phyloP scores from a whole-genome alignment of 805 yeast species.

The Brettanomyces sp. region DNA sequence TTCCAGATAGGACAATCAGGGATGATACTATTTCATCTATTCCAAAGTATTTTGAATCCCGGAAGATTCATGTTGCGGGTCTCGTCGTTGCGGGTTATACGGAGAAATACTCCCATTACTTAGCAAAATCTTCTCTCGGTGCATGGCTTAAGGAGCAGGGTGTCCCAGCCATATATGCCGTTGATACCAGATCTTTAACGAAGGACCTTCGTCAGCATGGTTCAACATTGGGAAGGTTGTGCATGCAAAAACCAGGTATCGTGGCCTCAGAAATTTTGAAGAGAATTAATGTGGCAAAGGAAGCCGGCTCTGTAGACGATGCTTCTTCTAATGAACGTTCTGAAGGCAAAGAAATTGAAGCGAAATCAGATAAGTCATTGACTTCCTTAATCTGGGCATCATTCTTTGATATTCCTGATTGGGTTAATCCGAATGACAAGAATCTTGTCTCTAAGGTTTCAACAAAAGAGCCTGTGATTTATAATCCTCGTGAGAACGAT shows the following conservation, averaged over 20 bases:
- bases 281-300: neutral
- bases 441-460: slow-evolving; percentile 92
- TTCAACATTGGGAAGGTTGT: slow-evolving; percentile 84
- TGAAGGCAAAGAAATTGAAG: slow-evolving; percentile 8
- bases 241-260: slow-evolving; percentile 37
- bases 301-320: slow-evolving; percentile 1
- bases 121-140: slow-evolving; percentile 88
- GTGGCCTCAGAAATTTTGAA: neutral
- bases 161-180: slow-evolving; percentile 95
- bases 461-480: slow-evolving; percentile 62
- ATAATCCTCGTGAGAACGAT: slow-evolving; percentile 53
- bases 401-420: slow-evolving; percentile 68
- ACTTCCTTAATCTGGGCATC: slow-evolving; percentile 37
- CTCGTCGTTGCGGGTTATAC: slow-evolving; percentile 94
- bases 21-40: slow-evolving; percentile 68
- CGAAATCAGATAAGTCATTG: too few relatives aligned
- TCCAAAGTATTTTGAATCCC: slow-evolving; percentile 91
- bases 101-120: slow-evolving; percentile 87
- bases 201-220: slow-evolving; percentile 89
- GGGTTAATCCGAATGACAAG: slow-evolving; percentile 86
- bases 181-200: slow-evolving; percentile 92
- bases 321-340: slow-evolving; percentile 5
- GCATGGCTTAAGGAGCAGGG: slow-evolving; percentile 88
- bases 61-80: slow-evolving; percentile 91
- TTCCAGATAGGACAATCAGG: slow-evolving; percentile 74